Conservation (phyloP, 2,329 filamentous ascomycete species). For the Aspergillus sp. region DNA sequence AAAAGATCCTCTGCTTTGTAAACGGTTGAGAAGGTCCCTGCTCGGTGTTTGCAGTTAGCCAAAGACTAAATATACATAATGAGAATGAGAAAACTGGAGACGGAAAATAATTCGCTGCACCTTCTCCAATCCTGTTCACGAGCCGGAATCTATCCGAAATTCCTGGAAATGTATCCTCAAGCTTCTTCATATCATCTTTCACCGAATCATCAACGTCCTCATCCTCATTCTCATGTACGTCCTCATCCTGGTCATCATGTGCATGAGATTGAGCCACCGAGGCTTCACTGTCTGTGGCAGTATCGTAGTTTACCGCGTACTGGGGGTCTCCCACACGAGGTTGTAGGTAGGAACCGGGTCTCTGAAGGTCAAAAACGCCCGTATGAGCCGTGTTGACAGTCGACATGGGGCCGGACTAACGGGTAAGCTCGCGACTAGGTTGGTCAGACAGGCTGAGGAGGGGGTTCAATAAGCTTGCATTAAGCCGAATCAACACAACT, state of each 20-base stretch:
- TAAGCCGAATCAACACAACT: too few relatives aligned
- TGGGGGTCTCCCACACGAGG: constrained; percentile 6
- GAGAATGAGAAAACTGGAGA: too few relatives aligned
- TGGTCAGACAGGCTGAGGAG: too few relatives aligned
- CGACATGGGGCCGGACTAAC: constrained; percentile 18
- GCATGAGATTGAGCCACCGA: constrained; percentile 7
- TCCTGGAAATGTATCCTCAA: constrained; percentile 76
- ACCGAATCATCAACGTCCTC: constrained; percentile 48
- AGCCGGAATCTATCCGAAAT: constrained; percentile 81
- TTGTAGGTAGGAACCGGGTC: constrained; percentile 11
- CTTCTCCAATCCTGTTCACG: constrained; percentile 96
- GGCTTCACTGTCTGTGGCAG: constrained; percentile 11
- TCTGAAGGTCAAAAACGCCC: constrained; percentile 21
- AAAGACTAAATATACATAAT: not conserved
- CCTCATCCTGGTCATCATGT: constrained; percentile 16
- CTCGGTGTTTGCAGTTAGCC: constrained; percentile 4
- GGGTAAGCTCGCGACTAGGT: not conserved
- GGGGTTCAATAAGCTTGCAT: too few relatives aligned
- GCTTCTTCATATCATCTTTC: constrained; percentile 78
- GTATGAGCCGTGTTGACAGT: constrained; percentile 16
- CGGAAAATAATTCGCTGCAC: constrained; percentile 40
- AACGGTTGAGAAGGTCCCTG: constrained; percentile 96
- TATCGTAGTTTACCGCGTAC: constrained; percentile 11
- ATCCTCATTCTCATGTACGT: constrained; percentile 18
- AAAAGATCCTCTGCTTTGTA: constrained; percentile 95